Evolutionary conservation across 108 stramenopile species (phyloP).

Genomic region (Skeletonema marinoi): DNA sequence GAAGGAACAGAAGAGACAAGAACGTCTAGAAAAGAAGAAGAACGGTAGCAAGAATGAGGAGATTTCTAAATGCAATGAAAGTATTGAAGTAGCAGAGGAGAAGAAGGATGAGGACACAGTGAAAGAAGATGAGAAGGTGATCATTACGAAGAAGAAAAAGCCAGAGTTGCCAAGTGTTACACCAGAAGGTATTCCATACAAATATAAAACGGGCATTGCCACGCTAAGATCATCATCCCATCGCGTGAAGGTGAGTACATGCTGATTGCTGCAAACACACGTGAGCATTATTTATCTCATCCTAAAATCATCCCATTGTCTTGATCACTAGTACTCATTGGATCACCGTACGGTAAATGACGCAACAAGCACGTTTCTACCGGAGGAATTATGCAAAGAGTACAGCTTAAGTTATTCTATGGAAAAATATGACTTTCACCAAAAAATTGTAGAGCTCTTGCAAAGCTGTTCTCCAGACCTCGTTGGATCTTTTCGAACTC

Average conservation of each 20-base stretch:
- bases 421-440: slow-evolving; percentile 54
- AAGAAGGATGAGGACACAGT: slow-evolving; percentile 1
- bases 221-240: slow-evolving; percentile 83
- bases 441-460: slow-evolving; percentile 53
- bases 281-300: neutral
- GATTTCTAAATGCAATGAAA: neutral
- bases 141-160: neutral
- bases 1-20: slow-evolving; percentile 28
- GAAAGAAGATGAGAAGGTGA: neutral
- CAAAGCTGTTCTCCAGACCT: slow-evolving; percentile 57
- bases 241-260: slow-evolving; percentile 57
- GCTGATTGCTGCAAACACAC: neutral
- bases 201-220: slow-evolving; percentile 78
- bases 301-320: neutral
- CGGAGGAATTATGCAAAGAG: slow-evolving; percentile 51
- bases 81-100: neutral
- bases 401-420: slow-evolving; percentile 52
- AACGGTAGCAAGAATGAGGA: neutral
- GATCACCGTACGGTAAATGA: slow-evolving; percentile 63
- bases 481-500: slow-evolving; percentile 51
- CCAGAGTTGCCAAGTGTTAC: neutral
- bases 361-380: slow-evolving; percentile 77
- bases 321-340: slow-evolving; percentile 32
- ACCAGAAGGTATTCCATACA: slow-evolving; percentile 36
- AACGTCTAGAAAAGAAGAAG: slow-evolving; percentile 24